These are phyloP conservation scores for Hericium alpestre DNA, from an alignment of 768 basidiomycete genomes.

Conservation along the genomic window DNA sequence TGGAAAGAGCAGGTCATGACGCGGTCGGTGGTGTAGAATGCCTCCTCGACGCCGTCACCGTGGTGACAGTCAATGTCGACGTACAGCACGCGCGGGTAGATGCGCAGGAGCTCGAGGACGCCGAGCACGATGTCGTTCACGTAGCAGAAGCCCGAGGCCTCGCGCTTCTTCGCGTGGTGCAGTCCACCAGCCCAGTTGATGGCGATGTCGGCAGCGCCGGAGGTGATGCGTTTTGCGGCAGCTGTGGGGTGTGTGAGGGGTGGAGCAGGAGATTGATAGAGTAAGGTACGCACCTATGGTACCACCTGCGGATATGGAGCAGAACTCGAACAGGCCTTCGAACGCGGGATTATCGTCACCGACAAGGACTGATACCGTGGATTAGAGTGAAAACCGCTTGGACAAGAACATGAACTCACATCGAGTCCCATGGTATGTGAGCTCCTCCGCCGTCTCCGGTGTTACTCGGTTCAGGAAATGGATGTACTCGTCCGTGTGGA, in stretches of 20 bases:
- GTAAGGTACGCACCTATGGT: slow-evolving; percentile 60
- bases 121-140: slow-evolving; percentile 96
- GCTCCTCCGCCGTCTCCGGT: slow-evolving; percentile 80
- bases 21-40: slow-evolving; percentile 93
- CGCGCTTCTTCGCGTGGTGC: slow-evolving; percentile 98
- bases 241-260: slow-evolving; percentile 27
- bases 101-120: slow-evolving; percentile 86
- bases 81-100: slow-evolving; percentile 80
- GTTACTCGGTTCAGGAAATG: slow-evolving; percentile 83
- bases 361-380: slow-evolving; percentile 32
- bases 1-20: slow-evolving; percentile 98
- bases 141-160: slow-evolving; percentile 98
- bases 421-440: slow-evolving; percentile 75
- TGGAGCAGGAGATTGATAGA: neutral
- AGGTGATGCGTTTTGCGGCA: slow-evolving; percentile 70
- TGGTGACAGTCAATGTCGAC: slow-evolving; percentile 99
- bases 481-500: slow-evolving; percentile 98
- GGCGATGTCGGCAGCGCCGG: slow-evolving; percentile 69
- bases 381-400: neutral
- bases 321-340: slow-evolving; percentile 94
- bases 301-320: slow-evolving; percentile 92
- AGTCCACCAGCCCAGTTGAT: slow-evolving; percentile 98
- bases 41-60: slow-evolving; percentile 97
- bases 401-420: slow-evolving; percentile 42
- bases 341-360: slow-evolving; percentile 96